These are phyloP conservation scores for Aspergillus sp. DNA, from an alignment of 2,329 filamentous ascomycete species.

Conservation along the genomic window DNA sequence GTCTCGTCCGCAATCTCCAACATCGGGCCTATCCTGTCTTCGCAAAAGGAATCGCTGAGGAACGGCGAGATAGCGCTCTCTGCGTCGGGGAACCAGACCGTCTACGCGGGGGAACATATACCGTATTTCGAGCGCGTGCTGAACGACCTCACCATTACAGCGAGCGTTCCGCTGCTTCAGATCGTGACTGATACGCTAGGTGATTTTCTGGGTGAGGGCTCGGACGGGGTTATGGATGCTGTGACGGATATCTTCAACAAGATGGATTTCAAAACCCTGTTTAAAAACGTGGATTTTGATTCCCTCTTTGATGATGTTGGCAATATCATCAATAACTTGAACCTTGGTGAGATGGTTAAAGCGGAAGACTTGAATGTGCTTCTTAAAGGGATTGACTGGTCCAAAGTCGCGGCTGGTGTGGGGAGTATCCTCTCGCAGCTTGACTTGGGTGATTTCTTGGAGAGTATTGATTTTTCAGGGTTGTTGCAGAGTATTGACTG, in stretches of 20 bases:
- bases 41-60: constrained; percentile 38
- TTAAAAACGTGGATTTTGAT: not conserved
- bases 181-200: not conserved
- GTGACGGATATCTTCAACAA: not conserved
- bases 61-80: constrained; percentile 45
- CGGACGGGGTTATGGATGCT: not conserved
- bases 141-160: constrained; percentile 38
- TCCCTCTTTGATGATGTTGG: not conserved
- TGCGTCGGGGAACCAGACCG: constrained; percentile 44
- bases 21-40: constrained; percentile 40
- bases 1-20: constrained; percentile 46
- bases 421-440: not conserved
- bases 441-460: not conserved
- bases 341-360: not conserved
- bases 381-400: constrained; percentile 2
- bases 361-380: not conserved
- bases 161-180: constrained; percentile 34
- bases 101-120: constrained; percentile 46
- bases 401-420: not conserved
- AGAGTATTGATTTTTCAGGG: too few species aligned
- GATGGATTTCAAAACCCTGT: not conserved
- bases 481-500: constrained; percentile 2
- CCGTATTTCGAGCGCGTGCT: constrained; percentile 48
- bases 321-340: too few species aligned
- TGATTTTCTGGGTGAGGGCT: not conserved